Conservation (phyloP, 306 rosid genomes). For the cucumber (Cucumis sativus) region Cucumber_9930_V3 NC_026660.2:19943001-19943500, state of each 20-base stretch:
- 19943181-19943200: background rate
- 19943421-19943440: background rate
- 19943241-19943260: background rate
- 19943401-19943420: background rate
- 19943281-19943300: background rate
- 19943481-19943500: background rate
- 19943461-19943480: background rate
- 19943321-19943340: background rate
- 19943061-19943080: conserved; percentile 27
- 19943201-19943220: background rate
- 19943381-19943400: background rate
- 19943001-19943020: conserved; percentile 39
- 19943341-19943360: background rate
- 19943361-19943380: background rate
- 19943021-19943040: conserved; percentile 24
- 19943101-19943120: conserved; percentile 34
- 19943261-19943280: background rate
- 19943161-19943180: conserved; percentile 4
- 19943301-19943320: background rate
- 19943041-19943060: conserved; percentile 24
- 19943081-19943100: conserved; percentile 49
- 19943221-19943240: background rate
- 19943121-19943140: conserved; percentile 49
- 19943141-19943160: conserved; percentile 31
- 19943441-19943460: background rate